Base-by-base conservation (phyloP, 257 asterid species). In the Rubia yunnanensis region DNA sequence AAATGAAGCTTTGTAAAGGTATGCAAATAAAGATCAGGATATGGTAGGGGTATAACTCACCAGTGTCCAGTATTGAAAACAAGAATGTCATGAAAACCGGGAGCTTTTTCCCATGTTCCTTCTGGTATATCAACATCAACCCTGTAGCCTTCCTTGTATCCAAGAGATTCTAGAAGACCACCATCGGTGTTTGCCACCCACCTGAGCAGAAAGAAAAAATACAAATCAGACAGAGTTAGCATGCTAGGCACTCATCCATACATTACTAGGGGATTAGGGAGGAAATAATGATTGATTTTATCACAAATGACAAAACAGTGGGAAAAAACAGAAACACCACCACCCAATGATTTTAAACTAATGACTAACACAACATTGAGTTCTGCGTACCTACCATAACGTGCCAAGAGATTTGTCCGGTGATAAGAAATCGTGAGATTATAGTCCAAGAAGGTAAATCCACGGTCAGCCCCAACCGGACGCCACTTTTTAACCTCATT, bases 21-120 rank as follows among this genome's bases (percentile, higher is more conserved):
- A 20, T 50, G 57, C 57, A 20, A 53, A 24, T 39, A 70, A 24
- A 26, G 24, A 56, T 38, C 38, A 41, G 15, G 62, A 55, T 7
- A 35, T 50, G 65, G 52, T 44, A 15, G 52, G 52, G 17, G 52
- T 15, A 68, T 61, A 20, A 62, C 28, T 77, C 83, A 89, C 97
- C 97, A 92, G 79, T 92, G 99, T 46, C 99, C 99, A 13, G 96
- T 92, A 79, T 88, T 92, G 77, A 92, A 86, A 75, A 92, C 75
- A 75, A 92, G 92, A 77, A 92, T 71, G 74, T 87, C 88, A 18
- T 88, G 96, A 78, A 88, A 88, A 63, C 38, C 73, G 26, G 81
- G 92, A 65, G 96, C 95, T 63, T 86, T 85, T 15, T 67, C 83
- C 99, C 99, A 92, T 14, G 92, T 83, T 72, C 96, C 95, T 4